A percentile compares a stretch with the other conserved stretches of the same genome.
These are phyloP conservation scores for Aphelidium insulamus DNA, from an alignment of 371 early-diverging fungal genomes.

Conservation along the genomic window DNA sequence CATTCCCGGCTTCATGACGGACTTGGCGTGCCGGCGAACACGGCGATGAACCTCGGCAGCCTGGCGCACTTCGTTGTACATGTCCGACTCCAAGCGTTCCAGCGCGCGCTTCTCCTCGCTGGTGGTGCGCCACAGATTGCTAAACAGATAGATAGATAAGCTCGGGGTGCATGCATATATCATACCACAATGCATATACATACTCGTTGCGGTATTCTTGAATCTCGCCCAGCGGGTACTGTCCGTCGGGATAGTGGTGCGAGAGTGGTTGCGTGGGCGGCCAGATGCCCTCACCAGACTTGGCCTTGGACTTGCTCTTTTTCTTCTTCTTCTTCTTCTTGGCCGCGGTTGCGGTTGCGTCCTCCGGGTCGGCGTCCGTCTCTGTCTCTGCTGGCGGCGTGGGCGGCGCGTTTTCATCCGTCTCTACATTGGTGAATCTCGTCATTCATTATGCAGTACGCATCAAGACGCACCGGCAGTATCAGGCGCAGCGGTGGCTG, in stretches of 20 bases:
- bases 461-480: too few species aligned
- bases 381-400: too few species aligned
- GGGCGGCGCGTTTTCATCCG: too few species aligned
- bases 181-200: not conserved
- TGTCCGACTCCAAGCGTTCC: conserved; percentile 27
- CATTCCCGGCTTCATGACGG: conserved; percentile 88
- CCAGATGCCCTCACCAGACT: not conserved
- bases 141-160: conserved; percentile 5
- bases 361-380: too few species aligned
- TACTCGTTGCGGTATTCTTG: conserved; percentile 56
- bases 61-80: conserved; percentile 59
- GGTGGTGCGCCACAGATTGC: conserved; percentile 51
- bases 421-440: too few species aligned
- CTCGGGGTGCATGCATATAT: not conserved
- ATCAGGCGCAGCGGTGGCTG: too few species aligned
- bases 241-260: conserved; percentile 35
- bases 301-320: not conserved
- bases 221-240: conserved; percentile 45
- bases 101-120: conserved; percentile 51
- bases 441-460: too few species aligned
- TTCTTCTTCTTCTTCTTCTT: conserved; percentile 1
- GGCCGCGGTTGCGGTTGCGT: too few species aligned
- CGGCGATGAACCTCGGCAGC: conserved; percentile 86
- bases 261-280: conserved; percentile 31
- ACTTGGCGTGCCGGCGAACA: conserved; percentile 61